A percentile compares a stretch with the other conserved stretches of the same genome.
Conservation (phyloP, 2,329 filamentous ascomycete genomes). For the Clarireedia sp. region DNA sequence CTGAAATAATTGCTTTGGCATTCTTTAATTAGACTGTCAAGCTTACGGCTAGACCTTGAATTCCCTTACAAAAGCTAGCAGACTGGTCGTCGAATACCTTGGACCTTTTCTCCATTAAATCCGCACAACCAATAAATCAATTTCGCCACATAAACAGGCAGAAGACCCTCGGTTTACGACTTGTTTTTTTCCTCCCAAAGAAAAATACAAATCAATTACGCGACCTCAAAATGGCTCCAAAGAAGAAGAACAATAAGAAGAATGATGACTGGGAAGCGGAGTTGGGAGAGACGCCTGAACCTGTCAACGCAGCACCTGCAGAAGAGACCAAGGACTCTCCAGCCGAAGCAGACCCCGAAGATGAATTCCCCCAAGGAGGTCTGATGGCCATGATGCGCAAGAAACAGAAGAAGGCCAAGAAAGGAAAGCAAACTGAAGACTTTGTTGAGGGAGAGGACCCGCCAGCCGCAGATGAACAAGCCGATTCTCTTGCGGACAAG, state of each 20-base stretch:
- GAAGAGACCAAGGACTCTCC: constrained; percentile 39
- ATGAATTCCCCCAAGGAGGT: constrained; percentile 46
- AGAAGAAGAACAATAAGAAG: constrained; percentile 89
- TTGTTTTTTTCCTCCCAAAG: neutral
- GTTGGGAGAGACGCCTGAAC: constrained; percentile 59
- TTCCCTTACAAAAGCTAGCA: neutral
- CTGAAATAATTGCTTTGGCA: constrained; percentile 3
- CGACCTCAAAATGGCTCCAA: constrained; percentile 68
- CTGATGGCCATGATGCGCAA: constrained; percentile 75
- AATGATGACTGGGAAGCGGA: constrained; percentile 94
- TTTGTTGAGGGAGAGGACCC: constrained; percentile 62
- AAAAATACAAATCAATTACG: neutral
- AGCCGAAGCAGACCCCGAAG: constrained; percentile 42
- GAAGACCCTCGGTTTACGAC: neutral
- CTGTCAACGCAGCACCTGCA: constrained; percentile 36
- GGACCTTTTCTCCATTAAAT: neutral
- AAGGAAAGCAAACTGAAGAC: constrained; percentile 59
- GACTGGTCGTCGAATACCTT: neutral
- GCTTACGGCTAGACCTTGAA: neutral
- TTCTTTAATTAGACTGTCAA: constrained; percentile 10
- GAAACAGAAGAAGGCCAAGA: constrained; percentile 67
- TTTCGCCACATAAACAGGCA: neutral
- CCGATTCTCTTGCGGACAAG: constrained; percentile 50
- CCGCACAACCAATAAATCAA: neutral
- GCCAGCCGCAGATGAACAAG: constrained; percentile 30